Evolutionary conservation across 139 green algal genomes (phyloP).

Genomic region (Picochlorum sp.): DNA sequence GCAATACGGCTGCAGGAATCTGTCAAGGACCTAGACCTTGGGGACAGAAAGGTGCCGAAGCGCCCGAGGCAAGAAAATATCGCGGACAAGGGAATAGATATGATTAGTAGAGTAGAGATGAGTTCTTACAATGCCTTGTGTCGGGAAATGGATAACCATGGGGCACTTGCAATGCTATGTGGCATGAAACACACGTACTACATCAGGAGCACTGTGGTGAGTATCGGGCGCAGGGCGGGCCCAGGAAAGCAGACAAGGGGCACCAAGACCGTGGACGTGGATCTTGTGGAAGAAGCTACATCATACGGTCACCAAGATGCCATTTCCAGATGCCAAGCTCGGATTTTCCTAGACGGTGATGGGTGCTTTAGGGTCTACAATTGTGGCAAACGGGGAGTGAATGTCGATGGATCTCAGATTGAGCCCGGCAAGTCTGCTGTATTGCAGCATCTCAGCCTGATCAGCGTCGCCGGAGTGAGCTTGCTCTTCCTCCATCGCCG

Average conservation of each 20-base stretch:
- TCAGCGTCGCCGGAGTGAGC: slow-evolving; percentile 23
- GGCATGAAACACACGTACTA: slow-evolving; percentile 21
- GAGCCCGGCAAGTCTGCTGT: slow-evolving; percentile 1
- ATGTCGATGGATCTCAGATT: slow-evolving; percentile 34
- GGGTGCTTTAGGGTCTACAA: slow-evolving; percentile 47
- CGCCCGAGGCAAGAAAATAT: neutral
- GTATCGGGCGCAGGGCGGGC: slow-evolving; percentile 26
- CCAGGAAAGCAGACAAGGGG: neutral
- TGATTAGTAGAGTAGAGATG: neutral
- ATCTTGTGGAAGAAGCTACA: slow-evolving; percentile 22
- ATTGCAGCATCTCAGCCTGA: slow-evolving; percentile 41
- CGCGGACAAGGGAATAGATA: neutral
- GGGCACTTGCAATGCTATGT: slow-evolving; percentile 34
- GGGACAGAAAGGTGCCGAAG: too few relatives aligned
- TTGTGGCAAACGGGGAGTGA: slow-evolving; percentile 24
- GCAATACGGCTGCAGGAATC: too few relatives aligned
- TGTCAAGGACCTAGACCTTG: too few relatives aligned
- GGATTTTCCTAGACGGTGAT: slow-evolving; percentile 38
- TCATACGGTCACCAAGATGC: neutral
- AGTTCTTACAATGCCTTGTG: slow-evolving; percentile 7
- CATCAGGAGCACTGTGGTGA: slow-evolving; percentile 26
- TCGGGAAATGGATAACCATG: slow-evolving; percentile 31
- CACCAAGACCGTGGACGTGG: slow-evolving; percentile 36
- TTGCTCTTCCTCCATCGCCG: slow-evolving; percentile 32
- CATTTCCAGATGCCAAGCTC: slow-evolving; percentile 41